Evolutionary conservation across 1,284 basidiomycete genomes (phyloP).

Genomic region (Heimioporus retisporus): DNA sequence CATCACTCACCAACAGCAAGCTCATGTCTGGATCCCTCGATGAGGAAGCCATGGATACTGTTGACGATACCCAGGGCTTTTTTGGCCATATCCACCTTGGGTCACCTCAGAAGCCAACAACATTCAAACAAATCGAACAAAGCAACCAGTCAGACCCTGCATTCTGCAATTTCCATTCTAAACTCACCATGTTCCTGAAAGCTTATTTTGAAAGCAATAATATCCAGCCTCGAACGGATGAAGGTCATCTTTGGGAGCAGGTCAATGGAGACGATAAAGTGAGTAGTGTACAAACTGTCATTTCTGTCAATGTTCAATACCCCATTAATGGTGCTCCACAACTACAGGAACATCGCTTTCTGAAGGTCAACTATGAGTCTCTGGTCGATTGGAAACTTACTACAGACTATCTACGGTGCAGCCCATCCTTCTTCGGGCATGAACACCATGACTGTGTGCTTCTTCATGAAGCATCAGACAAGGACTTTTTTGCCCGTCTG

Average conservation of each 20-base stretch:
- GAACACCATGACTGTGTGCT: background rate
- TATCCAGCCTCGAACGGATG: too few relatives aligned
- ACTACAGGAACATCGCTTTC: background rate
- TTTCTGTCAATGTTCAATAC: background rate
- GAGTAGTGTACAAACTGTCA: too few relatives aligned
- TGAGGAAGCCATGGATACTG: background rate
- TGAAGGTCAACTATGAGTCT: conserved; percentile 1
- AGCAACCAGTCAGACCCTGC: background rate
- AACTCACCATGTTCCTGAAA: too few relatives aligned
- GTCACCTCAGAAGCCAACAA: background rate
- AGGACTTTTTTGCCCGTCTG: background rate
- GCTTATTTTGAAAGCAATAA: too few relatives aligned
- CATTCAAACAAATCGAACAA: background rate
- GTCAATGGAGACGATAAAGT: too few relatives aligned
- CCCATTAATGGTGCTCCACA: background rate
- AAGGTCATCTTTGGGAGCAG: too few relatives aligned
- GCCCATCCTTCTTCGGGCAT: background rate
- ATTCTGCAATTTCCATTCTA: background rate
- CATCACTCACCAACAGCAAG: too few relatives aligned
- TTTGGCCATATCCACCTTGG: background rate
- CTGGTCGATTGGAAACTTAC: background rate
- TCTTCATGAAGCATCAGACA: background rate
- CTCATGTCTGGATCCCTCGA: background rate
- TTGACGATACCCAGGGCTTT: background rate
- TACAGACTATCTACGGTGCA: background rate